Percentiles rank a stretch among this genome's conserved stretches.
Evolutionary conservation across 148 eudicot genomes (phyloP).

Genomic region (Rhododendron griersonianum): DNA sequence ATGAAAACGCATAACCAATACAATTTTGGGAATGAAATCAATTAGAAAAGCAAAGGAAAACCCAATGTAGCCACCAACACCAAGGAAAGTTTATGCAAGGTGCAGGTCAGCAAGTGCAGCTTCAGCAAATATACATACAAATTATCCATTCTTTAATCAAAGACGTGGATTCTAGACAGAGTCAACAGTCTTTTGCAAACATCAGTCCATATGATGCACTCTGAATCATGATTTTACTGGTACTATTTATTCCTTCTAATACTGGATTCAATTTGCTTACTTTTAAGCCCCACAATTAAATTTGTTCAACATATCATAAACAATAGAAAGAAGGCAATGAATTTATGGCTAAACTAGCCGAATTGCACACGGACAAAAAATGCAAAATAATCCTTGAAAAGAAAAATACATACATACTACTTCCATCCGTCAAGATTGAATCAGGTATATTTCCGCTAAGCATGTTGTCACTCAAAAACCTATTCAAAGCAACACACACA

Average conservation of each 20-base stretch:
- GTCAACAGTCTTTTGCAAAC: background rate
- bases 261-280: background rate
- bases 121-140: background rate
- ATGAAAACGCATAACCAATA: background rate
- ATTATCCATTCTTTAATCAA: background rate
- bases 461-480: constrained; percentile 63
- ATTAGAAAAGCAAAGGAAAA: background rate
- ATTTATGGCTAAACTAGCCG: background rate
- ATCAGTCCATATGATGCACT: background rate
- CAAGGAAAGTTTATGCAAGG: background rate
- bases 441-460: constrained; percentile 57
- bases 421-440: constrained; percentile 58
- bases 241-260: background rate
- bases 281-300: background rate
- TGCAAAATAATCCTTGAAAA: constrained; percentile 5
- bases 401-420: constrained; percentile 43
- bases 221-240: background rate
- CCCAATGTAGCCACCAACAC: background rate
- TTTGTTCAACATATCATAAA: background rate
- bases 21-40: background rate
- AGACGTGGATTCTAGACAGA: background rate
- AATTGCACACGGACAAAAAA: background rate
- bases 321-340: background rate
- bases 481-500: constrained; percentile 15
- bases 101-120: background rate